These are phyloP conservation scores for Amanita molliuscula DNA, from an alignment of 768 basidiomycete genomes.

Conservation along the genomic window DNA sequence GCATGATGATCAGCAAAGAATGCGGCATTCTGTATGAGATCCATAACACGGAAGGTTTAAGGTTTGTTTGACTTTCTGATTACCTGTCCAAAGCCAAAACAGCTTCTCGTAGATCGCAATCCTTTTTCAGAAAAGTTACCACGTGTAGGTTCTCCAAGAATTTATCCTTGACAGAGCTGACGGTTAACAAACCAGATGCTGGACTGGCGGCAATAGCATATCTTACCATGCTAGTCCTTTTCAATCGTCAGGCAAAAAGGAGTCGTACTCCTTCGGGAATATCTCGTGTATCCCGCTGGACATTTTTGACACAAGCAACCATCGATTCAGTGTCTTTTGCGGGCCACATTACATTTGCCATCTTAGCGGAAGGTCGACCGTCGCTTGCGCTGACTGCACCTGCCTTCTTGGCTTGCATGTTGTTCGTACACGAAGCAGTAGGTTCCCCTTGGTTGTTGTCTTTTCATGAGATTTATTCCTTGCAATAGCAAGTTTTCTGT, in stretches of 20 bases:
- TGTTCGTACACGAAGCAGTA: slow-evolving; percentile 80
- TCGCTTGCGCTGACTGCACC: slow-evolving; percentile 77
- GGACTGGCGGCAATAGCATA: slow-evolving; percentile 60
- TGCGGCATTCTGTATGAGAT: slow-evolving; percentile 72
- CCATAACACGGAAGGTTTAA: slow-evolving; percentile 55
- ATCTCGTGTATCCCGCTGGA: slow-evolving; percentile 73
- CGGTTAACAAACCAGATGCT: slow-evolving; percentile 42
- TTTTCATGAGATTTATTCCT: not conserved
- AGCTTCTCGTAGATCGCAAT: slow-evolving; percentile 30
- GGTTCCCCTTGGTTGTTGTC: slow-evolving; percentile 15
- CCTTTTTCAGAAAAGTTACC: slow-evolving; percentile 68
- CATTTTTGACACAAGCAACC: slow-evolving; percentile 68
- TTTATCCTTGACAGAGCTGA: slow-evolving; percentile 7
- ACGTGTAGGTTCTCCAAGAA: slow-evolving; percentile 32
- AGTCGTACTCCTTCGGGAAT: slow-evolving; percentile 75
- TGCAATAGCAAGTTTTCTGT: slow-evolving; percentile 70
- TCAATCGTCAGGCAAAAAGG: slow-evolving; percentile 63
- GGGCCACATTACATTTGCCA: slow-evolving; percentile 81
- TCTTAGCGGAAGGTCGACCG: slow-evolving; percentile 72
- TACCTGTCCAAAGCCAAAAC: not conserved
- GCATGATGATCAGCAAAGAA: slow-evolving; percentile 64
- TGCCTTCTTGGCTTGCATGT: slow-evolving; percentile 70
- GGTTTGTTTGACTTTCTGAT: slow-evolving; percentile 27
- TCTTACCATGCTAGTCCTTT: slow-evolving; percentile 52
- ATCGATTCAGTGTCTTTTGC: slow-evolving; percentile 82